These are phyloP conservation scores for Ogataea hybrid DNA, from an alignment of 1,139 yeast genomes.

Conservation along the genomic window DNA sequence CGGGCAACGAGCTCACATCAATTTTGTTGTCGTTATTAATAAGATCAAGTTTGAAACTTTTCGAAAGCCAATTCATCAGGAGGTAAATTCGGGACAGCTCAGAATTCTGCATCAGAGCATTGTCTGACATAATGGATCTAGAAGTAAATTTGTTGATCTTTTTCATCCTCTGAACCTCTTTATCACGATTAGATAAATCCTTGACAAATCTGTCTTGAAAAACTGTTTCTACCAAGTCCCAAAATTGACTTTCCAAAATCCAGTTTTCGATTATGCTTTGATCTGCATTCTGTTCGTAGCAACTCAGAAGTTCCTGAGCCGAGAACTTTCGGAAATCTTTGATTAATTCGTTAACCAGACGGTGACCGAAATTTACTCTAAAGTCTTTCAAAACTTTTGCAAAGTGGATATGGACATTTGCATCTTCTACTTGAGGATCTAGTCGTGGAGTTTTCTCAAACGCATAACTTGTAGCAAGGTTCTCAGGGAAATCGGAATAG, in stretches of 20 bases:
- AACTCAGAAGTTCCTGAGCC: conserved; percentile 42
- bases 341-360: conserved; percentile 50
- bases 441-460: neutral
- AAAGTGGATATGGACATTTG: conserved; percentile 21
- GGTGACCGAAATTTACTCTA: conserved; percentile 36
- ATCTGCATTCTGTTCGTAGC: conserved; percentile 23
- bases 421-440: conserved; percentile 22
- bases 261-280: conserved; percentile 39
- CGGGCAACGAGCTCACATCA: conserved; percentile 23
- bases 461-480: too few species aligned
- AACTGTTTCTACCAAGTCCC: conserved; percentile 64
- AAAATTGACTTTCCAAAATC: conserved; percentile 73
- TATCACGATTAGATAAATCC: neutral
- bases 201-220: conserved; percentile 23
- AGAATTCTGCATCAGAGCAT: conserved; percentile 19
- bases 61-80: conserved; percentile 25
- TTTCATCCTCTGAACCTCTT: neutral
- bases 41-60: conserved; percentile 27
- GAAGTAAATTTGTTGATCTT: conserved; percentile 25
- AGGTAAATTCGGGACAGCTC: conserved; percentile 24
- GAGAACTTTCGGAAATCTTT: conserved; percentile 50
- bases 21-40: conserved; percentile 26
- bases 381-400: conserved; percentile 41
- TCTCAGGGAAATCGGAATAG: too few species aligned
- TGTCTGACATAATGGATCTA: conserved; percentile 25